phyloP scores from a whole-genome alignment of 1,139 yeast species.

The Geotrichum restrictum region DNA sequence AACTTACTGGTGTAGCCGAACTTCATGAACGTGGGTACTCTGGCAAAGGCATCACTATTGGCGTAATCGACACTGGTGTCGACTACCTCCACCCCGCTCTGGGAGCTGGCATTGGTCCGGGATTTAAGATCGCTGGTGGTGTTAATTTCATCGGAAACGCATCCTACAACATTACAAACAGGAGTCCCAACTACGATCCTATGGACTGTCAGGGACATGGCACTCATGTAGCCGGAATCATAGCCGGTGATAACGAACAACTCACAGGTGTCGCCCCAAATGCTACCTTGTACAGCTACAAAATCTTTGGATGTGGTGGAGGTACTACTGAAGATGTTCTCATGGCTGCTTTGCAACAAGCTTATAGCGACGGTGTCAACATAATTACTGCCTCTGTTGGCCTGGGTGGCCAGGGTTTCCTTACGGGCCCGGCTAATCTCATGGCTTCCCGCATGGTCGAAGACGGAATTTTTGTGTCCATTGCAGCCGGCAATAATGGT shows the following conservation, averaged over 20 bases:
- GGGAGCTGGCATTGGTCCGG: slow-evolving; percentile 28
- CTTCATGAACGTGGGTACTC: slow-evolving; percentile 24
- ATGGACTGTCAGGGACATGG: slow-evolving; percentile 30
- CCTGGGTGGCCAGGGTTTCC: slow-evolving; percentile 22
- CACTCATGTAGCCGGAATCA: slow-evolving; percentile 27
- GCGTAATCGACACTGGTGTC: slow-evolving; percentile 27
- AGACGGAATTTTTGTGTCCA: slow-evolving; percentile 23
- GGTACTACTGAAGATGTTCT: slow-evolving; percentile 25
- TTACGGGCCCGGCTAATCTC: slow-evolving; percentile 21
- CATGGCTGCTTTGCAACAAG: slow-evolving; percentile 24
- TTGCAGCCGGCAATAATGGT: slow-evolving; percentile 27
- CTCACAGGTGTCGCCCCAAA: slow-evolving; percentile 28
- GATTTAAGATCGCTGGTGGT: slow-evolving; percentile 26
- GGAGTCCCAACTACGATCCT: slow-evolving; percentile 22
- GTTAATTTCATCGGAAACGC: slow-evolving; percentile 25
- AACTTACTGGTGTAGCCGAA: slow-evolving; percentile 27
- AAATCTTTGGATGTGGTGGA: slow-evolving; percentile 27
- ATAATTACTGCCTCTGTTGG: slow-evolving; percentile 27
- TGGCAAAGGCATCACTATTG: slow-evolving; percentile 27
- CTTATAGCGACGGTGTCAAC: slow-evolving; percentile 26
- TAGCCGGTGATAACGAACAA: slow-evolving; percentile 22
- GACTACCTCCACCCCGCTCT: slow-evolving; percentile 23
- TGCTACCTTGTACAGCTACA: slow-evolving; percentile 26
- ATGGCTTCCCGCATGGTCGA: slow-evolving; percentile 25
- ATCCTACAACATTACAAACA: slow-evolving; percentile 7